Evolutionary conservation across 2,329 filamentous ascomycete genomes (phyloP).

Genomic region (Penicillium sp.): DNA sequence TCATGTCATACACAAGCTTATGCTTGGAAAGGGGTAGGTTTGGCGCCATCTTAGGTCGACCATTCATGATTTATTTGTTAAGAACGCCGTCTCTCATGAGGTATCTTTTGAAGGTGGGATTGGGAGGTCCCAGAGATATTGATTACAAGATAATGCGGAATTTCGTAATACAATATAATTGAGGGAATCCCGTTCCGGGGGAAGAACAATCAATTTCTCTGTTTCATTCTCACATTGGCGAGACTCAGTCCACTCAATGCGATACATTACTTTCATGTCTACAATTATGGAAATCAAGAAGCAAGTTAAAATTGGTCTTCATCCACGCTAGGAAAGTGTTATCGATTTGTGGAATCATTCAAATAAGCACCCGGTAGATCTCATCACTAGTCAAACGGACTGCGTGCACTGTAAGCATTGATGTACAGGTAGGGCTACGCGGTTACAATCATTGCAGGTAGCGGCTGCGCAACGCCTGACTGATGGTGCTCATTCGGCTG

Average conservation of each 20-base stretch:
- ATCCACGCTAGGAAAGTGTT: not conserved
- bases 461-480: slow-evolving; percentile 54
- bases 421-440: not conserved
- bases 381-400: not conserved
- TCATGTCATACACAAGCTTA: too few relatives aligned
- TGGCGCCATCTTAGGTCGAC: too few relatives aligned
- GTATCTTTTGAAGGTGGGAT: too few relatives aligned
- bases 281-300: not conserved
- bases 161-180: too few relatives aligned
- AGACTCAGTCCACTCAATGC: slow-evolving; percentile 1
- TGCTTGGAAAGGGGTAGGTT: too few relatives aligned
- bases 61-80: too few relatives aligned
- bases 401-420: not conserved
- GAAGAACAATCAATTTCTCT: too few relatives aligned
- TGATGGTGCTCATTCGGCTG: slow-evolving; percentile 51
- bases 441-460: slow-evolving; percentile 39
- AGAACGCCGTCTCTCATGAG: too few relatives aligned
- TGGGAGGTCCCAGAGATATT: too few relatives aligned
- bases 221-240: not conserved
- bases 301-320: not conserved
- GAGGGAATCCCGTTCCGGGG: too few relatives aligned
- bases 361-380: not conserved
- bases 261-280: slow-evolving; percentile 4
- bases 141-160: too few relatives aligned
- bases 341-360: not conserved